phyloP scores from a whole-genome alignment of 2,329 filamentous ascomycete species.

The Xylariaceae sp. region DNA sequence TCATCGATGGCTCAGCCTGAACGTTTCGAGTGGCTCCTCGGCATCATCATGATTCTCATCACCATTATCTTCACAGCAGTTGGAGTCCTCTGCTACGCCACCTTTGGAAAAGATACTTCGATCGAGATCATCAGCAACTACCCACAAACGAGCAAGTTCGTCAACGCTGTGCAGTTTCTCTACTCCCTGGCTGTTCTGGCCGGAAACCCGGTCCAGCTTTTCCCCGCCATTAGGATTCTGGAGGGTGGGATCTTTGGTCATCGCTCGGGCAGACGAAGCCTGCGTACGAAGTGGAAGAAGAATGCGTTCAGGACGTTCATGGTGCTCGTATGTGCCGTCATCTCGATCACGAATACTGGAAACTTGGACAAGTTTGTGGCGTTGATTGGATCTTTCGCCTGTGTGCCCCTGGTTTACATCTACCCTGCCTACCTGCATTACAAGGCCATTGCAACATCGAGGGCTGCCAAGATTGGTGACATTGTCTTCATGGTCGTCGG shows the following conservation, averaged over 20 bases:
- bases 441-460: constrained; percentile 57
- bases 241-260: constrained; percentile 64
- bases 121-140: constrained; percentile 75
- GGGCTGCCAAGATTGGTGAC: constrained; percentile 53
- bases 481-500: constrained; percentile 59
- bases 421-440: constrained; percentile 69
- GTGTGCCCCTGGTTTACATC: constrained; percentile 71
- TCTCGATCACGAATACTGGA: constrained; percentile 60
- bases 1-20: constrained; percentile 68
- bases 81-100: constrained; percentile 67
- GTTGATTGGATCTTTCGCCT: constrained; percentile 67
- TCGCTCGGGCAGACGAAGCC: constrained; percentile 60
- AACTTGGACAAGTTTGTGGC: constrained; percentile 72
- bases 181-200: constrained; percentile 70
- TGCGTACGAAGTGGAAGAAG: constrained; percentile 69
- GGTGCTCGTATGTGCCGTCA: constrained; percentile 53
- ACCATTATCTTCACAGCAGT: constrained; percentile 68
- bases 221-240: constrained; percentile 66
- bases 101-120: constrained; percentile 62
- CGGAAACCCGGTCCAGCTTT: constrained; percentile 68
- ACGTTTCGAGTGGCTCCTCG: constrained; percentile 61
- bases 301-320: constrained; percentile 58
- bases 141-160: constrained; percentile 63
- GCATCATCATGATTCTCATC: constrained; percentile 65
- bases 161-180: constrained; percentile 70